Evolutionary conservation across 208 protist species (phyloP).

Genomic region (Herpetomonas samuelpessoai): DNA sequence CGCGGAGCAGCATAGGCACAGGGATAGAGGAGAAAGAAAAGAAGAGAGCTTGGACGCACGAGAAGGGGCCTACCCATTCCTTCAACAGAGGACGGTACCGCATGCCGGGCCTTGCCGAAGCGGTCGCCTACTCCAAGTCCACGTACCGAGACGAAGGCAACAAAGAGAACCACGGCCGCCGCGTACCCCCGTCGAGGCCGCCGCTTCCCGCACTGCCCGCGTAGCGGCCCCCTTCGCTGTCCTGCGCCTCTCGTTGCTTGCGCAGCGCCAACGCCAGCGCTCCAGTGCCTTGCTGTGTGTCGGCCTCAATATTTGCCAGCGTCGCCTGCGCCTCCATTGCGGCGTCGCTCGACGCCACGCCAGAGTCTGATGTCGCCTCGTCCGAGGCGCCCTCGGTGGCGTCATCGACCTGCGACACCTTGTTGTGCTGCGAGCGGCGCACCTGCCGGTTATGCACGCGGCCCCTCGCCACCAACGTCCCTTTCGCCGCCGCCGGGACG

Average conservation of each 20-base stretch:
- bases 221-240: too few relatives aligned
- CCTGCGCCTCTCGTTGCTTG: conserved; percentile 4
- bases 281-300: not conserved
- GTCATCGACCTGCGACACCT: not conserved
- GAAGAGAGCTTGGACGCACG: too few relatives aligned
- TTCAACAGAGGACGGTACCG: too few relatives aligned
- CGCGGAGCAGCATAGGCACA: too few relatives aligned
- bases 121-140: not conserved
- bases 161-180: not conserved
- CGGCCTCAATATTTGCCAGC: not conserved
- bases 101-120: too few relatives aligned
- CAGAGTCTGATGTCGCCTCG: not conserved
- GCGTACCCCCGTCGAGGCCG: not conserved
- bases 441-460: not conserved
- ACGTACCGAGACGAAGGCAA: conserved; percentile 11
- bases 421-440: not conserved
- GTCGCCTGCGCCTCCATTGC: not conserved
- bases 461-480: not conserved
- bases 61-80: too few relatives aligned
- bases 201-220: not conserved
- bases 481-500: not conserved
- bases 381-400: not conserved
- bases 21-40: too few relatives aligned
- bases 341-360: not conserved
- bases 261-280: not conserved